phyloP scores from a whole-genome alignment of 192 early-diverging fungal genomes.

The Linnemannia elongata region DNA sequence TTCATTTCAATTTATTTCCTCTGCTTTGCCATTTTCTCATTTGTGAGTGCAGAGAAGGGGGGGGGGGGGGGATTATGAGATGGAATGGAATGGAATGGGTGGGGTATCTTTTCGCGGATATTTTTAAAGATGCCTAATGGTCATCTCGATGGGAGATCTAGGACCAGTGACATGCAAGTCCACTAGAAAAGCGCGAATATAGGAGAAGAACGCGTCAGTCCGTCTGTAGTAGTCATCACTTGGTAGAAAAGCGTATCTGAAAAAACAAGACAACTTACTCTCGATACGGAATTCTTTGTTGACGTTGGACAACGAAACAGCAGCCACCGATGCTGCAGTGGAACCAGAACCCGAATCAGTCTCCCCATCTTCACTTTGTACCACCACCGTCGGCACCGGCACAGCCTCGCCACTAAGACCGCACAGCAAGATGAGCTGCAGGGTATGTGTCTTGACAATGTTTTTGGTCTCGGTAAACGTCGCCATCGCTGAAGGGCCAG shows the following conservation, averaged over 20 bases:
- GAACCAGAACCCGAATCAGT: not conserved
- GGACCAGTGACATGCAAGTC: constrained; percentile 50
- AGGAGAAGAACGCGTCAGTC: not conserved
- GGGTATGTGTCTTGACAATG: constrained; percentile 34
- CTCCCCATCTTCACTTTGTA: not conserved
- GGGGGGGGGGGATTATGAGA: not conserved
- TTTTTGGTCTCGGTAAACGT: constrained; percentile 43
- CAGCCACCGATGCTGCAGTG: not conserved
- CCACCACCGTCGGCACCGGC: not conserved
- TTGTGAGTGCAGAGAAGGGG: too few relatives aligned
- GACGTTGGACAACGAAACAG: constrained; percentile 9
- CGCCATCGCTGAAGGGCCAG: constrained; percentile 27
- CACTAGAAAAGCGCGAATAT: constrained; percentile 16
- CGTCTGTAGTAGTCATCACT: not conserved
- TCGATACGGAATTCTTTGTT: constrained; percentile 54
- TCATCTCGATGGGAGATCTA: constrained; percentile 23
- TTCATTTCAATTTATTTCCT: too few relatives aligned
- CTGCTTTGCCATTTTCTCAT: too few relatives aligned
- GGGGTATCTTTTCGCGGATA: not conserved
- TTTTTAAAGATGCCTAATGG: not conserved
- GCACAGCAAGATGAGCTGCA: constrained; percentile 44
- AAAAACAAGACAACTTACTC: constrained; percentile 36
- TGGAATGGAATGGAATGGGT: not conserved
- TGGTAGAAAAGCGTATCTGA: not conserved
- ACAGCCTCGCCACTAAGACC: not conserved